Evolutionary conservation across 2,329 filamentous ascomycete species (phyloP), one percentile per base, ranked within the genome.

Genomic region (Aureobasidium pullulans): DNA sequence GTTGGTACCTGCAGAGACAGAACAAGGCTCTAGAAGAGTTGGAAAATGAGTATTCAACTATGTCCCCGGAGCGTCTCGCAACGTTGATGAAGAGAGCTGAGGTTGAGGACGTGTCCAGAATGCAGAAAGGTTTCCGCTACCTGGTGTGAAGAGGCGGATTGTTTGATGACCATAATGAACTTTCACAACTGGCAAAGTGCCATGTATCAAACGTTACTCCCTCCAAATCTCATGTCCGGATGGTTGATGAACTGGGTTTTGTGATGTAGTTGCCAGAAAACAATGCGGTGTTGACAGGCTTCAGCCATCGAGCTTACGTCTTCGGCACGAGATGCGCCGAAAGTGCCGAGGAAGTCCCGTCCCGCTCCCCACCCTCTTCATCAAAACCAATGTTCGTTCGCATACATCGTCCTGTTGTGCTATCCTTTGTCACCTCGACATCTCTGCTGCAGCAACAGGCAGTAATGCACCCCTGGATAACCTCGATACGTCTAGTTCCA

Each of bases 121-220:
- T 81, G 69, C 80, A 83, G 68, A 80, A 79, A 70, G 81, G 80
- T 1, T 83, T 81, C 68, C 70, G 81, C 34, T 84, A 79, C 65
- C 73, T 78, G 63, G 69, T 79, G 57, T 80, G 42, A 29, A 11
- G 23, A 28, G 9, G 31, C 34, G 13, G 29, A 32, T 11, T 36
- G 34, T 42, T 32, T 53, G 9, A 53, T 19, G 49, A 53, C 28
- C 37, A 57, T 47, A 13, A 57, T 31, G 42, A 57, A 28, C 6
- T 36, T 28, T 23, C 13, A 28, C 50, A 15, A 43, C 10, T 34
- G n/a, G 23, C 13, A 39, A 28, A 16, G n/a, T 29, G 19, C 47
- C 28, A 11, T n/a, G n/a, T 23, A 23, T 23, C 23, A 23, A 23
- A 23, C 2, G 23, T 39, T n/a, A 1, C 32, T 7, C n/a, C 43